These are phyloP conservation scores for Wickerhamomyces bisporus DNA, from an alignment of 805 yeast species.

Conservation along the genomic window DNA sequence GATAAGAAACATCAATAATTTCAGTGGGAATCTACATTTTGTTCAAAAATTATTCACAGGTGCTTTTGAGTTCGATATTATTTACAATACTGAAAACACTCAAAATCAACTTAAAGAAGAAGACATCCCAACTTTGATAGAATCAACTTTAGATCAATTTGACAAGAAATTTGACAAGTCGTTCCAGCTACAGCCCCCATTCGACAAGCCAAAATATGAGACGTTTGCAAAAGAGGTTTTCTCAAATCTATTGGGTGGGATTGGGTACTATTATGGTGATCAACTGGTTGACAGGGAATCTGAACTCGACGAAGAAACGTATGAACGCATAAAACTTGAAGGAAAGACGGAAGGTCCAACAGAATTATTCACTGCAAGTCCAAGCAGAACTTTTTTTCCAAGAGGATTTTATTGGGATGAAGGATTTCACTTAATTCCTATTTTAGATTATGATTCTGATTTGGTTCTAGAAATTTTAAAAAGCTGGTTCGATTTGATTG, in stretches of 20 bases:
- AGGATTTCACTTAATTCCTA: slow-evolving; percentile 86
- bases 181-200: slow-evolving; percentile 54
- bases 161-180: slow-evolving; percentile 46
- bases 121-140: slow-evolving; percentile 17
- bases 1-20: slow-evolving; percentile 52
- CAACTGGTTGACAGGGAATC: slow-evolving; percentile 74
- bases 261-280: slow-evolving; percentile 83
- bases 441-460: slow-evolving; percentile 79
- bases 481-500: slow-evolving; percentile 85
- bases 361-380: slow-evolving; percentile 77
- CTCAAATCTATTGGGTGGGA: slow-evolving; percentile 84
- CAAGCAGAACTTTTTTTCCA: slow-evolving; percentile 92
- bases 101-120: slow-evolving; percentile 33
- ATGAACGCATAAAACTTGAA: slow-evolving; percentile 41
- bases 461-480: slow-evolving; percentile 71
- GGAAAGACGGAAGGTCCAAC: slow-evolving; percentile 72
- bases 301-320: slow-evolving; percentile 62
- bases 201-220: slow-evolving; percentile 34
- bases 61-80: slow-evolving; percentile 65
- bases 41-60: slow-evolving; percentile 76
- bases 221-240: slow-evolving; percentile 72
- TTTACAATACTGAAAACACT: slow-evolving; percentile 46
- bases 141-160: slow-evolving; percentile 28
- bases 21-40: slow-evolving; percentile 73
- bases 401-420: slow-evolving; percentile 99